These are phyloP conservation scores for Globisporangium solare DNA, from an alignment of 352 stramenopile species.

Conservation along the genomic window DNA sequence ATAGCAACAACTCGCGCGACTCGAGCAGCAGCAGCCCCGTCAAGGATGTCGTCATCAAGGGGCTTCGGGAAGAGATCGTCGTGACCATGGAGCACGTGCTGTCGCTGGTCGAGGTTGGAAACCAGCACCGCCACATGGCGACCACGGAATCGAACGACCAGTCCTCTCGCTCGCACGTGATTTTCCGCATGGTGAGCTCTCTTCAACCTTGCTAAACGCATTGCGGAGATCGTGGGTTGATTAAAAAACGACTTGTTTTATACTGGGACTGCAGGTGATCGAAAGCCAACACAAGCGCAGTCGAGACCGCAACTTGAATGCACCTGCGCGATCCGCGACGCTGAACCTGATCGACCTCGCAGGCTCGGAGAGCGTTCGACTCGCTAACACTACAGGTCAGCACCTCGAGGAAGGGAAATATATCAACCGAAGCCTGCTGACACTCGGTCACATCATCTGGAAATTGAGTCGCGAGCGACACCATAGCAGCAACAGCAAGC, in stretches of 20 bases:
- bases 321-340: conserved; percentile 64
- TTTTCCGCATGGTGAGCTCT: conserved; percentile 53
- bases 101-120: conserved; percentile 79
- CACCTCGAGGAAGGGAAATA: conserved; percentile 81
- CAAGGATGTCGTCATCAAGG: conserved; percentile 86
- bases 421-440: conserved; percentile 91
- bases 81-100: conserved; percentile 76
- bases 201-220: conserved; percentile 12
- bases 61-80: conserved; percentile 79
- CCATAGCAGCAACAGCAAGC: conserved; percentile 10
- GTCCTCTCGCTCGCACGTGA: conserved; percentile 71
- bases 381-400: conserved; percentile 74
- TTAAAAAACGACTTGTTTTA: conserved; percentile 48
- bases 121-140: conserved; percentile 71
- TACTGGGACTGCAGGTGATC: conserved; percentile 45
- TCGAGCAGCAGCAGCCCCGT: conserved; percentile 18
- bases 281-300: conserved; percentile 61
- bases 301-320: conserved; percentile 16
- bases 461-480: conserved; percentile 78
- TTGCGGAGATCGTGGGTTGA: conserved; percentile 8
- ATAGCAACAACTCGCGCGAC: conserved; percentile 17
- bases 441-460: conserved; percentile 93
- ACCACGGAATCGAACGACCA: conserved; percentile 74
- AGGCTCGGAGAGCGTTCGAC: conserved; percentile 82
- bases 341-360: conserved; percentile 90